A percentile compares a stretch with the other conserved stretches of the same genome.
Conservation (phyloP, 345 rosid species). For the Mallotus nudiflorus region DNA sequence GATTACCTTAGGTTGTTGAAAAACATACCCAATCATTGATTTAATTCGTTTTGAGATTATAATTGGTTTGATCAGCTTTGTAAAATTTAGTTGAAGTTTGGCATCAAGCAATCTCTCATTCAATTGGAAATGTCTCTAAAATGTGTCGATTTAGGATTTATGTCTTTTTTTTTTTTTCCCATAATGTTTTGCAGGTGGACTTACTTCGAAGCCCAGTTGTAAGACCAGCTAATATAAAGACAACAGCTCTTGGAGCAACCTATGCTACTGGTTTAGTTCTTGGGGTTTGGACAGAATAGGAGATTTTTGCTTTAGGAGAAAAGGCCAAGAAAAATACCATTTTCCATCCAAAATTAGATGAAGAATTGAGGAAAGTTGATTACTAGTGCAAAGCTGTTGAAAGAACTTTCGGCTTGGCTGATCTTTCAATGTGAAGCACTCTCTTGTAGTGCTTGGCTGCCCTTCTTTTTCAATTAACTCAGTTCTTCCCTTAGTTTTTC, state of each 20-base stretch:
- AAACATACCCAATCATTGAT: no score
- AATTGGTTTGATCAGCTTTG: not conserved
- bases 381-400: constrained; percentile 88
- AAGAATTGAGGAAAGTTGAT: constrained; percentile 55
- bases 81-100: not conserved
- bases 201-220: constrained; percentile 85
- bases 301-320: constrained; percentile 54
- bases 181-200: constrained; percentile 61
- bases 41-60: not conserved
- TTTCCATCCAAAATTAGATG: constrained; percentile 54
- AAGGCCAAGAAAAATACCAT: constrained; percentile 41
- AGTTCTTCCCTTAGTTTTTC: not conserved
- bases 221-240: constrained; percentile 85
- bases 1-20: no score
- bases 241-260: constrained; percentile 95
- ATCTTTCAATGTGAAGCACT: constrained; percentile 50
- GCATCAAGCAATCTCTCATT: no score
- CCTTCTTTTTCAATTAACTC: not conserved
- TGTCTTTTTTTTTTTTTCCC: not conserved
- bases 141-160: not conserved
- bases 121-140: not conserved
- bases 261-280: constrained; percentile 95
- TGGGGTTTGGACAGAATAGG: constrained; percentile 77
- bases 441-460: not conserved
- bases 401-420: constrained; percentile 73